A percentile compares a stretch with the other conserved stretches of the same genome.
phyloP scores from a whole-genome alignment of 805 yeast genomes.

The Candida coquimbonensis region DNA sequence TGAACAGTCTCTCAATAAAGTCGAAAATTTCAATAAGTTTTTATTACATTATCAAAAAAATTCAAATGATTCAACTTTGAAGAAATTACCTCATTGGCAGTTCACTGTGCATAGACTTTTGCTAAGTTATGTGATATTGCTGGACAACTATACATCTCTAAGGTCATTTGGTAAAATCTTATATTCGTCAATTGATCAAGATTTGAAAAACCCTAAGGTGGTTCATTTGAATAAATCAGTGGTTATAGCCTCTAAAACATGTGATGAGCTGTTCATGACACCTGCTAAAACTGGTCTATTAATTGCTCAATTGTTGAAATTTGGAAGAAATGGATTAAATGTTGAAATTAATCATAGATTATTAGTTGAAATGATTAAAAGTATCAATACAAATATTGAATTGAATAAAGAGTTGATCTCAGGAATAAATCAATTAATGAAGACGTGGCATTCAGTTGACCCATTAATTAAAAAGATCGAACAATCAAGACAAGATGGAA shows the following conservation, averaged over 20 bases:
- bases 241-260: slow-evolving; percentile 17
- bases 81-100: slow-evolving; percentile 30
- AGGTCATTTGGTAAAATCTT: slow-evolving; percentile 36
- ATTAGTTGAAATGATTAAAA: slow-evolving; percentile 25
- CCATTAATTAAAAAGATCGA: slow-evolving; percentile 8
- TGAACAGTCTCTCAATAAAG: slow-evolving; percentile 16
- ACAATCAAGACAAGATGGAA: slow-evolving; percentile 15
- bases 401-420: slow-evolving; percentile 7
- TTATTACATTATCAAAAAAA: slow-evolving; percentile 21
- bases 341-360: slow-evolving; percentile 27
- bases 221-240: slow-evolving; percentile 13
- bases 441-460: slow-evolving; percentile 12
- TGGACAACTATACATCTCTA: slow-evolving; percentile 35
- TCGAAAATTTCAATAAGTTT: slow-evolving; percentile 19
- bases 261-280: slow-evolving; percentile 32
- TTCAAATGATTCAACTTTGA: slow-evolving; percentile 17
- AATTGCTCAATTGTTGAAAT: slow-evolving; percentile 35
- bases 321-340: slow-evolving; percentile 31
- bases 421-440: slow-evolving; percentile 10
- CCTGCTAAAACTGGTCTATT: slow-evolving; percentile 38
- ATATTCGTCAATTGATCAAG: slow-evolving; percentile 31
- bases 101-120: slow-evolving; percentile 41
- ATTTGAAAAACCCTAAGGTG: slow-evolving; percentile 34
- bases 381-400: slow-evolving; percentile 5
- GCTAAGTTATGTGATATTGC: slow-evolving; percentile 28